Evolutionary conservation across 306 rosid species (phyloP).

Genomic region (Gastrolobium villosum): DNA sequence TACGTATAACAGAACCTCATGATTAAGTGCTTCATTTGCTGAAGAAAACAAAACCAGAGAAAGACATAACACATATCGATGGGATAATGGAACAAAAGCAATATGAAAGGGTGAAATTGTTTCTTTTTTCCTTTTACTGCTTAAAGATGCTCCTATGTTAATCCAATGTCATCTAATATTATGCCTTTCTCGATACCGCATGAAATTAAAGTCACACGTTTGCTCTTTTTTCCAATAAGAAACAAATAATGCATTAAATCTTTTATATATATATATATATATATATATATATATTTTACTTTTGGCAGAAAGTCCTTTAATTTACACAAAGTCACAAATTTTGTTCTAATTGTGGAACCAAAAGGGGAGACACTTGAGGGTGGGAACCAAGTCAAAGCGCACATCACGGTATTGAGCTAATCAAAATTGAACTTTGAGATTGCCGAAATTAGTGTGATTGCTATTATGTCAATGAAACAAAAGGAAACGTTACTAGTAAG

Average conservation of each 20-base stretch:
- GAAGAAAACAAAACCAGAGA: slow-evolving; percentile 1
- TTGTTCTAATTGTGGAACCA: background rate
- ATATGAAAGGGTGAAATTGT: slow-evolving; percentile 6
- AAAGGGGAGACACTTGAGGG: slow-evolving; percentile 1
- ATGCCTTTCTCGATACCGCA: slow-evolving; percentile 7
- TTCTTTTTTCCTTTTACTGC: background rate
- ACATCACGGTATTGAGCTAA: slow-evolving; percentile 36
- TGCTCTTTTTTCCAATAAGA: slow-evolving; percentile 33
- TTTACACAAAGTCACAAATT: background rate
- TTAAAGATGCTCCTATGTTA: background rate
- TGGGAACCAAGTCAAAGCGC: background rate
- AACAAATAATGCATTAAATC: slow-evolving; percentile 8
- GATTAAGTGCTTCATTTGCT: slow-evolving; percentile 19
- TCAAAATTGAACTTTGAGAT: background rate
- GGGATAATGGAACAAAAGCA: slow-evolving; percentile 12
- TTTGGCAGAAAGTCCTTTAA: slow-evolving; percentile 11
- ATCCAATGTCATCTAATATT: slow-evolving; percentile 1
- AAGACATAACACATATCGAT: background rate
- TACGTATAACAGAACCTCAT: slow-evolving; percentile 26
- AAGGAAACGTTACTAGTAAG: background rate
- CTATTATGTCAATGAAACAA: slow-evolving; percentile 19
- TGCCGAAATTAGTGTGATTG: slow-evolving; percentile 27
- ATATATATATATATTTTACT: background rate
- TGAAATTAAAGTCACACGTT: slow-evolving; percentile 34
- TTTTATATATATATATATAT: no score